Evolutionary conservation across 805 yeast genomes (phyloP), one percentile per base, ranked within the genome.

Genomic region (Candida rishiriensis): DNA sequence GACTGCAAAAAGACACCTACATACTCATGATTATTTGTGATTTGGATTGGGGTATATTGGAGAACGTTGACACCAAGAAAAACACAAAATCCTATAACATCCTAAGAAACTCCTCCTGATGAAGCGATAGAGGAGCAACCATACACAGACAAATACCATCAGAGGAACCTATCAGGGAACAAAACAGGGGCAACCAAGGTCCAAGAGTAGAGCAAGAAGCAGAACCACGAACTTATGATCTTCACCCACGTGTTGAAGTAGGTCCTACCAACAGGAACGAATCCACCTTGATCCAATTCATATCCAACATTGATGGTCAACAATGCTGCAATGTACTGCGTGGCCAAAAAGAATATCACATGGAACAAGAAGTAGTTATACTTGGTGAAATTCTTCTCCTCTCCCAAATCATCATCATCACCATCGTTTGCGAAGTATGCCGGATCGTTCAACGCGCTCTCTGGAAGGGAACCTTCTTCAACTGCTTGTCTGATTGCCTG

Each of bases 231-330:
- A 59, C 95, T 83, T 14, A 85, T 72, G 46, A 93, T 87, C 66
- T 93, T 93, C 39, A 91, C 88, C 96, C 97, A 89, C 5, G 96
- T 81, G 53, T 91, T 84, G 62, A 91, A 93, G 65, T 91, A 90
- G 0, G 99, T 91, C 58, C 99, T 74, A 0, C 99, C 99, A 9
- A 93, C 98, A 0, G 99, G 99, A 10, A 88, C 82, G 57, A 93
- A 93, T 48, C 88, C 93, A 3, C 96, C 96, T 42, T 79, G 76
- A 56, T 85, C 93, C 47, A 79, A 82, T 54, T 87, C 93, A 52
- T 82, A 82, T 40, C 86, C 81, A 30, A 93, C 97, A 58, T 90
- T 91, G 66, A 91, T 86, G 0, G 99, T 93, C 44, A 93, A 72
- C 47, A 93, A 71, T 0, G 97, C 88, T 1, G 98, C 97, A 36